Conservation (phyloP, 768 basidiomycete species). For the Cyathus striatus region DNA sequence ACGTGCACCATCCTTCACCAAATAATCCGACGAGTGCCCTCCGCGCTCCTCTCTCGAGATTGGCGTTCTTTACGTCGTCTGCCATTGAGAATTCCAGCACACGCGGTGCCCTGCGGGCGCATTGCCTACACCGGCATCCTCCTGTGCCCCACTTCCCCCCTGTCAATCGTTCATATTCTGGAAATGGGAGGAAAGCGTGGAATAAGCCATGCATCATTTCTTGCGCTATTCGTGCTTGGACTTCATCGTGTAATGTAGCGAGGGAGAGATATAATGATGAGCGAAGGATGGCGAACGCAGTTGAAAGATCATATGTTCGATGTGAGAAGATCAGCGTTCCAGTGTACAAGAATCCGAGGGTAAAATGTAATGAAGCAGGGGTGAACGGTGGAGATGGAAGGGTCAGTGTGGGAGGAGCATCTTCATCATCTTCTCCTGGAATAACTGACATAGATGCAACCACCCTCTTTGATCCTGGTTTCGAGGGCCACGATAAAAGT, state of each 20-base stretch:
- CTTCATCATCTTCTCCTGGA: conserved; percentile 10
- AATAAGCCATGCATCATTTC: conserved; percentile 91
- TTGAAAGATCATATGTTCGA: conserved; percentile 87
- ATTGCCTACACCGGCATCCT: conserved; percentile 82
- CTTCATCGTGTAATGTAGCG: conserved; percentile 67
- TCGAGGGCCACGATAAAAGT: conserved; percentile 60
- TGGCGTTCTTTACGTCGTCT: conserved; percentile 72
- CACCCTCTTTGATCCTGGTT: too few relatives aligned
- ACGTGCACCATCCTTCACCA: conserved; percentile 84
- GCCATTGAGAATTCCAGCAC: conserved; percentile 76
- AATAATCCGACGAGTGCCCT: conserved; percentile 79
- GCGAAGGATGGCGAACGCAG: conserved; percentile 85
- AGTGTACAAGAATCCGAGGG: conserved; percentile 91
- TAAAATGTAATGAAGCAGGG: conserved; percentile 89
- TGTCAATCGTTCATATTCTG: conserved; percentile 73
- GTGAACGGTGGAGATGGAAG: conserved; percentile 94
- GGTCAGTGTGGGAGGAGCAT: conserved; percentile 54
- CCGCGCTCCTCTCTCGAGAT: conserved; percentile 67
- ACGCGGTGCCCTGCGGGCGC: conserved; percentile 73
- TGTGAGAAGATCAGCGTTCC: conserved; percentile 93
- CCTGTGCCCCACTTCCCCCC: conserved; percentile 77
- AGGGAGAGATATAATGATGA: conserved; percentile 79
- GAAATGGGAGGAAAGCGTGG: conserved; percentile 75
- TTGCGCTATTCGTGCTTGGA: conserved; percentile 76
- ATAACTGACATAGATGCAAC: conserved; percentile 7